These are phyloP conservation scores for Pythium sukuiense DNA, from an alignment of 352 stramenopile species.

Conservation along the genomic window DNA sequence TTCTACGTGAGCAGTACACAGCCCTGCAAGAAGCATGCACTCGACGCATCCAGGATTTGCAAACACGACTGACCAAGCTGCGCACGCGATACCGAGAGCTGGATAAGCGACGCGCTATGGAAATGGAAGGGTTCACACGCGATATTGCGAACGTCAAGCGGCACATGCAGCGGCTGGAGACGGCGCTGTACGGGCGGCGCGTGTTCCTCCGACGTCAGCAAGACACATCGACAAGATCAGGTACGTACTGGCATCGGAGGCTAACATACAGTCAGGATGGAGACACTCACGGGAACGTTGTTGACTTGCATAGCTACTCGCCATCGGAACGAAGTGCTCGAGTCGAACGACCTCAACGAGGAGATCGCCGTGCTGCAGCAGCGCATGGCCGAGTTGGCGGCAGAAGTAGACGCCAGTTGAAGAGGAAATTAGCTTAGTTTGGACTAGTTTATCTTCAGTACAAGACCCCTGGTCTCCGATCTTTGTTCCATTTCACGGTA, in stretches of 20 bases:
- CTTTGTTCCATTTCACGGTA: slow-evolving; percentile 5
- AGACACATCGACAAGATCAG: neutral
- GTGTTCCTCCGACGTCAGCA: slow-evolving; percentile 10
- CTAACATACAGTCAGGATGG: neutral
- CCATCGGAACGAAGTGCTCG: slow-evolving; percentile 26
- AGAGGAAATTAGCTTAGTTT: slow-evolving; percentile 1
- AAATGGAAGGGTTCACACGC: slow-evolving; percentile 83
- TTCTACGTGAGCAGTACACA: slow-evolving; percentile 77
- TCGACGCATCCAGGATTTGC: slow-evolving; percentile 67
- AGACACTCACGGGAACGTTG: neutral
- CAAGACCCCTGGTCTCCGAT: neutral
- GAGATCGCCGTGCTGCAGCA: slow-evolving; percentile 62
- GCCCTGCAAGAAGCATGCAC: slow-evolving; percentile 71
- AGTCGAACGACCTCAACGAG: slow-evolving; percentile 59
- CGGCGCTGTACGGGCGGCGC: slow-evolving; percentile 58
- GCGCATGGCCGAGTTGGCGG: slow-evolving; percentile 61
- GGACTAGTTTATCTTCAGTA: neutral
- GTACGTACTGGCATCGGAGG: neutral
- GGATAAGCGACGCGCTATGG: slow-evolving; percentile 70
- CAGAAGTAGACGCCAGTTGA: slow-evolving; percentile 42
- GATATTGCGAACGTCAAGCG: slow-evolving; percentile 62
- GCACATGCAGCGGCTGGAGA: slow-evolving; percentile 72
- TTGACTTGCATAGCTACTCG: slow-evolving; percentile 2
- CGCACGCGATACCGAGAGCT: slow-evolving; percentile 57
- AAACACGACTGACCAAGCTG: slow-evolving; percentile 65